phyloP scores from a whole-genome alignment of 441 rosid species.

The Hura crepitans region DNA sequence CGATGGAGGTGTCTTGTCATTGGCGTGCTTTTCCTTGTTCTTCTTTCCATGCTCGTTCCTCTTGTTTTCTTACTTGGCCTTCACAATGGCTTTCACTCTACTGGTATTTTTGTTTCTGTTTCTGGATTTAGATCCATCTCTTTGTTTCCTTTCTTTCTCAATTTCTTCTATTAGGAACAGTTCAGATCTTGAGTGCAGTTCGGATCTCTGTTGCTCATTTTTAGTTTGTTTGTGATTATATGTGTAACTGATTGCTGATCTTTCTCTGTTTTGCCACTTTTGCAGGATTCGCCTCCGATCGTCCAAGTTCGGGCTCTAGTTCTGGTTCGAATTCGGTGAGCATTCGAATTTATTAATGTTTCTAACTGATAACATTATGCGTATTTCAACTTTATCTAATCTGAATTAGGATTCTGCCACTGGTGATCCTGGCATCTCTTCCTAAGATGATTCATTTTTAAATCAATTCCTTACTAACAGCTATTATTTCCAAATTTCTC shows the following conservation, averaged over 20 bases:
- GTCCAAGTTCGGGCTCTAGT: constrained; percentile 18
- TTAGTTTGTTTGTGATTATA: not conserved
- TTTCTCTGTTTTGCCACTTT: constrained; percentile 14
- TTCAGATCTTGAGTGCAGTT: not conserved
- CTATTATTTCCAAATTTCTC: not conserved
- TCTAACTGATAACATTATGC: not conserved
- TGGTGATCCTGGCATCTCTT: not conserved
- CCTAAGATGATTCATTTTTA: not conserved
- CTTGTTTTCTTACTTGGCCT: constrained; percentile 86
- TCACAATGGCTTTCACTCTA: constrained; percentile 73
- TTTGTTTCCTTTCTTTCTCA: not conserved
- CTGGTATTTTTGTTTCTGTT: constrained; percentile 26
- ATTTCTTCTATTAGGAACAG: not conserved
- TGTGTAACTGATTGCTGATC: not conserved
- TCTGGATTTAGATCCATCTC: constrained; percentile 19
- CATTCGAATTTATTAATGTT: constrained; percentile 12
- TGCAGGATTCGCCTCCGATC: constrained; percentile 51
- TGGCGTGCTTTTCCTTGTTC: constrained; percentile 74
- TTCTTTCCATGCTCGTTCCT: constrained; percentile 94
- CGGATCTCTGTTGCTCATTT: constrained; percentile 8
- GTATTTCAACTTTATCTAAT: not conserved
- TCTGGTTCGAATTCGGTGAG: constrained; percentile 46
- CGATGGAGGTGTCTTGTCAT: constrained; percentile 67
- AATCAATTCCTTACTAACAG: not conserved
- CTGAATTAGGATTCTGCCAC: constrained; percentile 4